Percentiles rank a stretch among this genome's conserved stretches.
These are phyloP conservation scores for Fusarium pseudograminearum DNA, from an alignment of 2,329 filamentous ascomycete species.

Conservation along the genomic window DNA sequence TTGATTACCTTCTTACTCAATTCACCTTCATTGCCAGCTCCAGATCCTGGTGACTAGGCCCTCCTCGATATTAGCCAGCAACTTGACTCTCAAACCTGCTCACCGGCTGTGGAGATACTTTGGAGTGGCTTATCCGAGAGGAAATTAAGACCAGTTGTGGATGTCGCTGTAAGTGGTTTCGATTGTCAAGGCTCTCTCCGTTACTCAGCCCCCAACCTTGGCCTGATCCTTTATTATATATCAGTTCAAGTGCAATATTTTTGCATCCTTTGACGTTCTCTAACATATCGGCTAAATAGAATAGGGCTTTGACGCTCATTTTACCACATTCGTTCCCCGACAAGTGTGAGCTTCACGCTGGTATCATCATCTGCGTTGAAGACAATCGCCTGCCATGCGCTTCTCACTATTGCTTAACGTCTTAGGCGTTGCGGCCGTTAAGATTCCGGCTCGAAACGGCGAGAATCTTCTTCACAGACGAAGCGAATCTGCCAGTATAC, in stretches of 20 bases:
- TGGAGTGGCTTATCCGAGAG: slow-evolving; percentile 35
- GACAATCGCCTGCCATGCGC: slow-evolving; percentile 38
- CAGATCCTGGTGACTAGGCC: slow-evolving; percentile 25
- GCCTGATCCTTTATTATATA: slow-evolving; percentile 38
- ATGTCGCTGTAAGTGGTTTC: slow-evolving; percentile 29
- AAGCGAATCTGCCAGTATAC: slow-evolving; percentile 17
- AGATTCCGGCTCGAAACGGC: slow-evolving; percentile 27
- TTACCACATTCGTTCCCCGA: slow-evolving; percentile 35
- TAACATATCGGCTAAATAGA: slow-evolving; percentile 20
- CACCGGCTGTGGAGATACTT: slow-evolving; percentile 18
- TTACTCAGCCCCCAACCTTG: slow-evolving; percentile 43
- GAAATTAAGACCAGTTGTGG: slow-evolving; percentile 33
- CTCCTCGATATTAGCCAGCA: slow-evolving; percentile 18
- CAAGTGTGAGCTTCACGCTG: slow-evolving; percentile 11
- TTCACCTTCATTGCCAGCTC: slow-evolving; percentile 14
- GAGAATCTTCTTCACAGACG: slow-evolving; percentile 18
- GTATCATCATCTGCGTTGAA: slow-evolving; percentile 20
- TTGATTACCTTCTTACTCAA: slow-evolving; percentile 22
- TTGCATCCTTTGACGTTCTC: slow-evolving; percentile 8
- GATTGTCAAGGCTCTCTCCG: slow-evolving; percentile 36
- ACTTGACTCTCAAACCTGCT: slow-evolving; percentile 19
- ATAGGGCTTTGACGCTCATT: slow-evolving; percentile 29
- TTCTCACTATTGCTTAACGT: slow-evolving; percentile 37
- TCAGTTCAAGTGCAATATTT: slow-evolving; percentile 15
- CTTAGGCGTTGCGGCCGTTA: slow-evolving; percentile 37